Evolutionary conservation across 768 basidiomycete species (phyloP).

Genomic region (Hydnum rufescens): DNA sequence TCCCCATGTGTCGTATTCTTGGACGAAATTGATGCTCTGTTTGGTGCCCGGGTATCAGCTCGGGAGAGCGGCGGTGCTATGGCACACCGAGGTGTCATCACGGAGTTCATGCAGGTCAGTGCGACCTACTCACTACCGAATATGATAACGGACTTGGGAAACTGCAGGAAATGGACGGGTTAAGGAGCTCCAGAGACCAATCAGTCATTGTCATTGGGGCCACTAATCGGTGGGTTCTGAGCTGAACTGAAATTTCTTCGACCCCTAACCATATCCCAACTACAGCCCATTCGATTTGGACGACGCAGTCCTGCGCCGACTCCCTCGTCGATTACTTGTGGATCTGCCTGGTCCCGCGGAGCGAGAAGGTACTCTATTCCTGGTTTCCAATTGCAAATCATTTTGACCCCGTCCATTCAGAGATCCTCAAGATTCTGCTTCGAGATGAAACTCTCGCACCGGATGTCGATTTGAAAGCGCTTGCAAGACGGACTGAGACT

Average conservation of each 20-base stretch:
- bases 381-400: not conserved
- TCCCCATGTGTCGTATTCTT: constrained; percentile 88
- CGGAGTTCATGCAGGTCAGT: constrained; percentile 50
- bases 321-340: constrained; percentile 71
- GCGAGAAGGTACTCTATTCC: constrained; percentile 38
- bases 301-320: constrained; percentile 75
- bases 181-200: constrained; percentile 59
- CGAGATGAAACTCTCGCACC: constrained; percentile 53
- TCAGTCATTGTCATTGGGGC: constrained; percentile 84
- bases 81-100: constrained; percentile 74
- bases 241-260: not conserved
- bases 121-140: constrained; percentile 18
- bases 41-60: constrained; percentile 63
- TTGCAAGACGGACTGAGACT: constrained; percentile 57
- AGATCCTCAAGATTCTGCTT: constrained; percentile 71
- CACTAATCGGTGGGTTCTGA: constrained; percentile 40
- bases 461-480: constrained; percentile 37
- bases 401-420: constrained; percentile 22
- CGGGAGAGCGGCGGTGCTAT: constrained; percentile 60
- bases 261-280: not conserved
- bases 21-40: constrained; percentile 86
- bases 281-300: constrained; percentile 57
- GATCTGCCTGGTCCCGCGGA: constrained; percentile 79
- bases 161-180: constrained; percentile 69
- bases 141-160: constrained; percentile 15